A percentile compares a stretch with the other conserved stretches of the same genome.
These are phyloP conservation scores for Eimeria brunetti DNA, from an alignment of 169 alveolate genomes.

Conservation along the genomic window DNA sequence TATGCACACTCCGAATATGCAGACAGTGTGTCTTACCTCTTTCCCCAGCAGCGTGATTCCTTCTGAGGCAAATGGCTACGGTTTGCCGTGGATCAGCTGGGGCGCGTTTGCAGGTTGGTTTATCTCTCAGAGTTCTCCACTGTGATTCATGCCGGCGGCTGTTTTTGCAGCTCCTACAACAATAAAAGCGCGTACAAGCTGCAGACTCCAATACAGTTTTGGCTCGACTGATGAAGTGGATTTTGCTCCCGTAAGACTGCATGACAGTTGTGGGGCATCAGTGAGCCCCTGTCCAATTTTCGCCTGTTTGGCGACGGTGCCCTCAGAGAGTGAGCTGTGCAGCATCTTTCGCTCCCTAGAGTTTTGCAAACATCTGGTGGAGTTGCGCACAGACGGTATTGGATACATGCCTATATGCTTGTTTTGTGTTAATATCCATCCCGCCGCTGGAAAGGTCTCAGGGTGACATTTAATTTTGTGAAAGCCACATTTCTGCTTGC, in stretches of 20 bases:
- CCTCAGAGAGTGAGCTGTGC: background rate
- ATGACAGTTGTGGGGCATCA: background rate
- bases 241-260: background rate
- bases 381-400: background rate
- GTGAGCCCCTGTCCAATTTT: background rate
- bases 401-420: background rate
- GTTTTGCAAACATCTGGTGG: background rate
- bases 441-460: background rate
- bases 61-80: background rate
- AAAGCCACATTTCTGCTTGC: background rate
- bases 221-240: background rate
- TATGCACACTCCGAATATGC: background rate
- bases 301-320: background rate
- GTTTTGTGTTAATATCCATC: background rate
- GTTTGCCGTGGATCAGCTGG: background rate
- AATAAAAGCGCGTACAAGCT: background rate
- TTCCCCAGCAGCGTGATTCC: background rate
- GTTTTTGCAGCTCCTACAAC: background rate
- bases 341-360: background rate
- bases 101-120: background rate
- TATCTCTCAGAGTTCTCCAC: background rate
- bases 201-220: background rate
- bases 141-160: background rate
- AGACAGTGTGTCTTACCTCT: background rate
- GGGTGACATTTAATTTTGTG: background rate